Percentiles rank a stretch among this genome's conserved stretches.
These are phyloP conservation scores for Selaginella moellendorffii DNA, from an alignment of 75 land plant species.

Conservation along the genomic window DNA sequence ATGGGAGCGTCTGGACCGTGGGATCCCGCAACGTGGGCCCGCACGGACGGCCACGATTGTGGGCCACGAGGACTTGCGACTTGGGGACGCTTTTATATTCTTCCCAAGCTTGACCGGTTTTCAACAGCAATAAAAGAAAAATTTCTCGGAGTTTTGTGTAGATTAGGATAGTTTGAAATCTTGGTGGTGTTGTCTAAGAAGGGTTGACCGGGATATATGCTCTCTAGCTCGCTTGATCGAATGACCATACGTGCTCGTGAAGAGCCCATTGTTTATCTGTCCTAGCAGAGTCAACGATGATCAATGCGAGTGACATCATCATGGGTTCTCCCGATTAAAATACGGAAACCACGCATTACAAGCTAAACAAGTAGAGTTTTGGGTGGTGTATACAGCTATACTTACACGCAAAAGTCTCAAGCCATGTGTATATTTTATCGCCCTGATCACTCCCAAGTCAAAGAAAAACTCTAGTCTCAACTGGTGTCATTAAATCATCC, in stretches of 20 bases:
- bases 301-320: background rate
- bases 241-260: background rate
- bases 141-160: no score
- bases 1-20: background rate
- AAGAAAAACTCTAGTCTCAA: background rate
- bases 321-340: background rate
- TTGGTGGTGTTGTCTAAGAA: no score
- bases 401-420: background rate
- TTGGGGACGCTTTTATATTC: background rate
- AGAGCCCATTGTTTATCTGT: background rate
- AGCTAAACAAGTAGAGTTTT: no score
- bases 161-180: no score
- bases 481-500: background rate
- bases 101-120: background rate
- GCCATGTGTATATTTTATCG: background rate
- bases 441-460: background rate
- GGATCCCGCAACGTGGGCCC: background rate
- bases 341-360: no score
- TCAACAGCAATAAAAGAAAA: no score
- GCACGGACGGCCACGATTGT: background rate
- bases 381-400: no score
- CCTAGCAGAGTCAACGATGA: background rate
- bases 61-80: no score
- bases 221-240: no score
- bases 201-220: no score